These are phyloP conservation scores for Linnemannia exigua DNA, from an alignment of 192 early-diverging fungal species.

Conservation along the genomic window DNA sequence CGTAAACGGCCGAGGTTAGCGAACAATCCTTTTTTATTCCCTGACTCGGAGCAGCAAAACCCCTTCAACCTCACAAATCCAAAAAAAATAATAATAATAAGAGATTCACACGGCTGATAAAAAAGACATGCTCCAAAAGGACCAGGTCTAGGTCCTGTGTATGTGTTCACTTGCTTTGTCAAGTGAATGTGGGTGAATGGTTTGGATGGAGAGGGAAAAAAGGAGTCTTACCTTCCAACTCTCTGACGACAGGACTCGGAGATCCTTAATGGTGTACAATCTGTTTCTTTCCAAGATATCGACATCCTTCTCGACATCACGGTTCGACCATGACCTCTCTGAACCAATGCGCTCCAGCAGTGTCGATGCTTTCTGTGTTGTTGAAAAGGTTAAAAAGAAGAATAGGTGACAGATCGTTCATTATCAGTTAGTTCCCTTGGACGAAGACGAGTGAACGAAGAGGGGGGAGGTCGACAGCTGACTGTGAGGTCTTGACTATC, in stretches of 20 bases:
- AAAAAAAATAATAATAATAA: no score
- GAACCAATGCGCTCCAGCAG: constrained; percentile 63
- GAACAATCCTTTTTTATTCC: background rate
- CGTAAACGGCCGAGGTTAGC: background rate
- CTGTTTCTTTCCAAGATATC: constrained; percentile 60
- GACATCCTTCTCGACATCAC: constrained; percentile 63
- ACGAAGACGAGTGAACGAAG: background rate
- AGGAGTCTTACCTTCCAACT: constrained; percentile 65
- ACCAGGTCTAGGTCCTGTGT: background rate
- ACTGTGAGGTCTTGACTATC: no score
- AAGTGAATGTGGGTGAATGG: background rate
- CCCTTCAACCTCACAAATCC: background rate
- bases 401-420: background rate
- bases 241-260: constrained; percentile 61
- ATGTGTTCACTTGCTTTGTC: no score
- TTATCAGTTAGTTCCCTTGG: no score
- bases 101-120: background rate
- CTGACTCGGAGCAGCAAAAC: background rate
- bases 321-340: constrained; percentile 62
- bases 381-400: background rate
- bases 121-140: background rate
- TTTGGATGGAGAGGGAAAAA: no score
- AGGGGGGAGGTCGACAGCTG: background rate
- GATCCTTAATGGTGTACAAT: constrained; percentile 61
- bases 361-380: constrained; percentile 61